Base-by-base conservation (phyloP, 2,329 filamentous ascomycete genomes). In the Teratosphaeria gauchensis region DNA sequence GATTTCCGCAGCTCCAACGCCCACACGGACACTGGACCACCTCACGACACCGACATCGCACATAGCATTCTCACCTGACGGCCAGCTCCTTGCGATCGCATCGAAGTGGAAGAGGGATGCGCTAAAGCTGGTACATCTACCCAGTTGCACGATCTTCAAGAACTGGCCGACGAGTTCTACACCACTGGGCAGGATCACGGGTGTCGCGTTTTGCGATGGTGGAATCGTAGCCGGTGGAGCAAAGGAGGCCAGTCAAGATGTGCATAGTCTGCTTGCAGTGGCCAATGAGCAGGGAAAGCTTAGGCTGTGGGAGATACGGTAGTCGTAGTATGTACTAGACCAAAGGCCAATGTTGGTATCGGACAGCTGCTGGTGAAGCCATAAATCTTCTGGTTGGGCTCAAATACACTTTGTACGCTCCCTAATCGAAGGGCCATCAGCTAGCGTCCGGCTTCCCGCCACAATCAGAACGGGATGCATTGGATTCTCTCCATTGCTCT, bases 141-240 rank as follows among this genome's bases (percentile, higher is more conserved):
- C 92, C 0, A 92, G 84, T 65, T 96, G 91, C 73, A 96, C 91
- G 1, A 90, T 97, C 21, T 99, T 94, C 80, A 85, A 87, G 68
- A 99, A 99, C 75, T 99, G 94, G 94, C 94, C 94, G 28, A 99
- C 92, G 57, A 84, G 85, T 63, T 86, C 88, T 72, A 99, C 94
- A 58, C 91, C 92, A 0, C 75, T 99, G 61, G 94, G 94, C 0
- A 82, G 90, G 60, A 85, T 97, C 64, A 89, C 89, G 1, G 71
- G 76, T 11, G 69, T 82, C 63, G 76, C 78, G 19, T 78, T 77
- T 67, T 76, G 73, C 2, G 71, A 68, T 19, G 77, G 75, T 2
- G 73, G 66, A 8, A 63, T 67, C 11, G 62, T 69, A 21, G 63
- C 63, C 12, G 61, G 59, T 38, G 54, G 35, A 24, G 54, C 19